Percentiles rank a stretch among this genome's conserved stretches.
Evolutionary conservation across 768 basidiomycete species (phyloP).

Genomic region (Brasilioporus rufonigricans): DNA sequence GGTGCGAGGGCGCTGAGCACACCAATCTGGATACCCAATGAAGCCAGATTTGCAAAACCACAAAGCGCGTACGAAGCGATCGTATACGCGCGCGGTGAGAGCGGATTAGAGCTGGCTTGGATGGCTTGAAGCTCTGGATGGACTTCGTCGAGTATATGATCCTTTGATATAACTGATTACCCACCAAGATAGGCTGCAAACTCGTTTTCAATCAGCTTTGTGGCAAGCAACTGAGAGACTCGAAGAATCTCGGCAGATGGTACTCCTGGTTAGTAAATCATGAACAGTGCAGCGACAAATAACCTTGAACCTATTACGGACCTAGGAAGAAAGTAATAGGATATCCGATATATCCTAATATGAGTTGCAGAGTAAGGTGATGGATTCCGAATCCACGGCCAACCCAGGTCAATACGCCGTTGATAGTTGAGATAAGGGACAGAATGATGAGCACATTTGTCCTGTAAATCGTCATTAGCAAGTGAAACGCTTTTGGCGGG

Average conservation of each 20-base stretch:
- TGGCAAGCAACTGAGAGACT: slow-evolving; percentile 79
- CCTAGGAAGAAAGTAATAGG: slow-evolving; percentile 78
- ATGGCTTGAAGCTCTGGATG: slow-evolving; percentile 41
- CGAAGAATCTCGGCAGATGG: slow-evolving; percentile 78
- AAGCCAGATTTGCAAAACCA: slow-evolving; percentile 87
- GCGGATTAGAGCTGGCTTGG: slow-evolving; percentile 47
- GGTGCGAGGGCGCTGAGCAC: slow-evolving; percentile 71
- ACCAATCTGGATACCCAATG: slow-evolving; percentile 84
- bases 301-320: slow-evolving; percentile 8
- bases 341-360: slow-evolving; percentile 86
- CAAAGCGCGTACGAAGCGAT: slow-evolving; percentile 87
- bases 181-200: slow-evolving; percentile 67
- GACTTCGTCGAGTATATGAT: background rate
- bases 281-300: background rate
- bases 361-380: slow-evolving; percentile 76
- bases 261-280: slow-evolving; percentile 44
- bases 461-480: slow-evolving; percentile 34
- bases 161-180: slow-evolving; percentile 1
- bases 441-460: slow-evolving; percentile 85
- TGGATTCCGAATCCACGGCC: slow-evolving; percentile 84
- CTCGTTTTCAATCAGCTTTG: slow-evolving; percentile 86
- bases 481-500: background rate
- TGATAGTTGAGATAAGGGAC: slow-evolving; percentile 76
- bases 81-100: slow-evolving; percentile 72
- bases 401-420: slow-evolving; percentile 87